A percentile compares a stretch with the other conserved stretches of the same genome.
Evolutionary conservation across 1,139 yeast genomes (phyloP).

Genomic region (Geotrichum phurueaensis): DNA sequence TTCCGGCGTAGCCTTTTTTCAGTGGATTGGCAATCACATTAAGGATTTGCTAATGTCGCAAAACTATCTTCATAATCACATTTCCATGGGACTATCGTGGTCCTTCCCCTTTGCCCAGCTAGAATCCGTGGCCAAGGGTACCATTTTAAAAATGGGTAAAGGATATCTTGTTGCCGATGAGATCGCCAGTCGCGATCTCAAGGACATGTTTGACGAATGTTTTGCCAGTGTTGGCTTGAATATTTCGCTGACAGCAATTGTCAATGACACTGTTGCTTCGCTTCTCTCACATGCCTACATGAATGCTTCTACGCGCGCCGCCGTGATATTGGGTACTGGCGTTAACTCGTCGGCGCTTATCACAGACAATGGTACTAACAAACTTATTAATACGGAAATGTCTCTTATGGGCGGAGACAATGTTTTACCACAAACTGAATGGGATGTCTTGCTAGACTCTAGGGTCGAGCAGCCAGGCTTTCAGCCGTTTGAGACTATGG

Average conservation of each 20-base stretch:
- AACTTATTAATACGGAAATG: slow-evolving; percentile 34
- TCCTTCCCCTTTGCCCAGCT: slow-evolving; percentile 31
- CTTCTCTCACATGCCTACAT: slow-evolving; percentile 71
- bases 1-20: slow-evolving; percentile 58
- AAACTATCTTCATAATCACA: slow-evolving; percentile 32
- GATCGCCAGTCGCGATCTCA: slow-evolving; percentile 70
- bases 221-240: slow-evolving; percentile 46
- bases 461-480: slow-evolving; percentile 66
- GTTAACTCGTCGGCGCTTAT: slow-evolving; percentile 51
- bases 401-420: slow-evolving; percentile 31
- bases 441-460: slow-evolving; percentile 62
- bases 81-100: slow-evolving; percentile 33
- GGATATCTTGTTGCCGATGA: slow-evolving; percentile 70
- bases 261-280: slow-evolving; percentile 88
- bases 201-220: slow-evolving; percentile 53
- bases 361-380: slow-evolving; percentile 21
- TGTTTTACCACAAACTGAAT: slow-evolving; percentile 63
- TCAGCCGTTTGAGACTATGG: slow-evolving; percentile 81
- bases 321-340: slow-evolving; percentile 88
- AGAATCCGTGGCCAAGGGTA: slow-evolving; percentile 61
- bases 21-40: slow-evolving; percentile 50
- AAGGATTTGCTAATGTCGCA: slow-evolving; percentile 43
- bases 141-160: slow-evolving; percentile 82
- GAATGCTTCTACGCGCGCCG: slow-evolving; percentile 59
- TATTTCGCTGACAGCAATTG: slow-evolving; percentile 69